Evolutionary conservation across 192 early-diverging fungal genomes (phyloP).

Genomic region (Coemansia sp.): DNA sequence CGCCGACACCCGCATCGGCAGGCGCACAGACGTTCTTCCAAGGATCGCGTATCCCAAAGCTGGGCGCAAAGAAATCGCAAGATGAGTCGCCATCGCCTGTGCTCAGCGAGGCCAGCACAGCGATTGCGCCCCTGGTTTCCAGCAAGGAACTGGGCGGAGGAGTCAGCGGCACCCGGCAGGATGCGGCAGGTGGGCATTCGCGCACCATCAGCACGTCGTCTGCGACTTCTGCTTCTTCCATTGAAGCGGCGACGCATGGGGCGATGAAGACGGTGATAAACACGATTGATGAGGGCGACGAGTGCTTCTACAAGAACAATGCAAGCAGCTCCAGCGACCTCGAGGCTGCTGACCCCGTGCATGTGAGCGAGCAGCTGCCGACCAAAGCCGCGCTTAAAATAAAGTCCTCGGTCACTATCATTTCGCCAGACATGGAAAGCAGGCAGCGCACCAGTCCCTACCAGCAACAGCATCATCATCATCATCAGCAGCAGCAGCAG

Average conservation of each 20-base stretch:
- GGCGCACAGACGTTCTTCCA: neutral
- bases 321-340: constrained; percentile 24
- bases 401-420: neutral
- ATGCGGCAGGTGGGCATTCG: neutral
- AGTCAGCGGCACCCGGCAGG: neutral
- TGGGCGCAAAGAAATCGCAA: neutral
- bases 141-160: neutral
- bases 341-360: constrained; percentile 29
- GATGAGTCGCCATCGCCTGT: constrained; percentile 29
- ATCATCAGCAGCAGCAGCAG: neutral
- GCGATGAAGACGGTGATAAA: constrained; percentile 1
- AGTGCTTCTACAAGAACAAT: constrained; percentile 11
- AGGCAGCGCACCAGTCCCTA: neutral
- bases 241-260: neutral
- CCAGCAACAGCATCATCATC: neutral
- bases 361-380: constrained; percentile 11
- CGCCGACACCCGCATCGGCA: neutral
- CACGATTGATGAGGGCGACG: constrained; percentile 12
- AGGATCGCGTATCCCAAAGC: constrained; percentile 7
- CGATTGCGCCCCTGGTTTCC: constrained; percentile 9
- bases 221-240: neutral
- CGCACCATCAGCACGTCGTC: constrained; percentile 10
- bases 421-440: neutral
- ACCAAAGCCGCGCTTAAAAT: neutral
- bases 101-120: constrained; percentile 32